Base-by-base conservation (phyloP, 345 rosid species). In the Salix koriyanagi region DNA sequence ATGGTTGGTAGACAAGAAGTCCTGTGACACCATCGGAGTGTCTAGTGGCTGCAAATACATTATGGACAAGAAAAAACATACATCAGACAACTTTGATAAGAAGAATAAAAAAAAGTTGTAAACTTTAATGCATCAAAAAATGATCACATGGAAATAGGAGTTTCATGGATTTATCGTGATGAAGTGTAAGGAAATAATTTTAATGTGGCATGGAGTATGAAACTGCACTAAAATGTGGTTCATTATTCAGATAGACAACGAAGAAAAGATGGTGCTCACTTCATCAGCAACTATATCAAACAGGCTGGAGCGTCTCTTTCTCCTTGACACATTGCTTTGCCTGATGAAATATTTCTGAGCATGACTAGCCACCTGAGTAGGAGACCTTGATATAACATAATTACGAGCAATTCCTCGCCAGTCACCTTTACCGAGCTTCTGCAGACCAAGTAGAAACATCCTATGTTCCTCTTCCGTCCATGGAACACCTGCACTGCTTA, bases 1-100 rank as follows among this genome's bases (percentile, higher is more conserved):
- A 73, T 81, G 83, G 70, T 83, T 84, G 52, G 54, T 77, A 25
- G 89, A 65, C 58, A 83, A 81, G 44, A 92, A 79, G 76, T 93
- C 98, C 62, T 88, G 91, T 71, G 90, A 79, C 60, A 67, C 83
- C 88, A 91, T 88, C 11, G 87, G 82, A 48, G 77, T 72, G 48
- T 96, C 97, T 1, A 65, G 89, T 4, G 81, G 78, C 99, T 96
- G 87, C 86, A 83, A 74, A 86, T 12, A 52, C 18, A 70, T 8
- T 54, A 58, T 36, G 67, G 16, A 9, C 6, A n/a, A 15, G 21
- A 4, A 48, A 77, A 70, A 15, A 10, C 25, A 58, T 58, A 58
- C 62, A 58, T 58, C 28, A 58, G 62, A n/a, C 62, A 58, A 10
- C 62, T 58, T 12, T 8, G 21, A 15, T 26, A 4, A 28, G 58